Percentiles rank a stretch among this genome's conserved stretches.
Conservation (phyloP, 768 basidiomycete genomes). For the Mycena leptocephala region DNA sequence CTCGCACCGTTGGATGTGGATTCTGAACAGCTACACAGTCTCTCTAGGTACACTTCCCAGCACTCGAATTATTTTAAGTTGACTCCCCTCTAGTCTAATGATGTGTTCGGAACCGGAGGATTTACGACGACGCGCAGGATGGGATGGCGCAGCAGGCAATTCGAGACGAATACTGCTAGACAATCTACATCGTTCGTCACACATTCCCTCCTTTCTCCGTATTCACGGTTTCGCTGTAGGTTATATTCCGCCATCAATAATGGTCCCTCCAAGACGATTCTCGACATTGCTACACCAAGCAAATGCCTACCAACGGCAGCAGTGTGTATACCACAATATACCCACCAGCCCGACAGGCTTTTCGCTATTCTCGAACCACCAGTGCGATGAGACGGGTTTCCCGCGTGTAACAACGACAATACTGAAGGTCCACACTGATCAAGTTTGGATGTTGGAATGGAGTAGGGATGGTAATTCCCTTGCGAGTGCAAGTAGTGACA, state of each 20-base stretch:
- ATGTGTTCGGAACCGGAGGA: constrained; percentile 94
- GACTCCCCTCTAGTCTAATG: constrained; percentile 73
- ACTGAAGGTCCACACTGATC: constrained; percentile 89
- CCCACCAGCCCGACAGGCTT: constrained; percentile 71
- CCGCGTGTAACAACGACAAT: constrained; percentile 90
- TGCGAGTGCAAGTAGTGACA: constrained; percentile 92
- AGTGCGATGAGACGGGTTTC: constrained; percentile 86
- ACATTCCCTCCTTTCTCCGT: background rate
- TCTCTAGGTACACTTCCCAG: constrained; percentile 81
- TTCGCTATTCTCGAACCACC: constrained; percentile 92
- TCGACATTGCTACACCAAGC: constrained; percentile 91
- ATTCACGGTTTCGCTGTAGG: constrained; percentile 60
- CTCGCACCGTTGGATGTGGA: constrained; percentile 88
- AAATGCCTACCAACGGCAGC: constrained; percentile 81
- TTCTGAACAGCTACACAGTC: constrained; percentile 84
- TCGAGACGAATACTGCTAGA: constrained; percentile 86
- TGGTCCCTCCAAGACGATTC: constrained; percentile 94
- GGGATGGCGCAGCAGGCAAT: constrained; percentile 90
- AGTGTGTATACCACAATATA: constrained; percentile 91
- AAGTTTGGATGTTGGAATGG: constrained; percentile 98
- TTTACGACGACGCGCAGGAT: constrained; percentile 82
- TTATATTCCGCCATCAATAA: constrained; percentile 91
- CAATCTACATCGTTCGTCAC: constrained; percentile 83
- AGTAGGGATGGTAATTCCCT: constrained; percentile 90
- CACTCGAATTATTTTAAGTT: constrained; percentile 27